phyloP scores from a whole-genome alignment of 371 early-diverging fungal genomes.

The Phascolomyces articulosus region DNA sequence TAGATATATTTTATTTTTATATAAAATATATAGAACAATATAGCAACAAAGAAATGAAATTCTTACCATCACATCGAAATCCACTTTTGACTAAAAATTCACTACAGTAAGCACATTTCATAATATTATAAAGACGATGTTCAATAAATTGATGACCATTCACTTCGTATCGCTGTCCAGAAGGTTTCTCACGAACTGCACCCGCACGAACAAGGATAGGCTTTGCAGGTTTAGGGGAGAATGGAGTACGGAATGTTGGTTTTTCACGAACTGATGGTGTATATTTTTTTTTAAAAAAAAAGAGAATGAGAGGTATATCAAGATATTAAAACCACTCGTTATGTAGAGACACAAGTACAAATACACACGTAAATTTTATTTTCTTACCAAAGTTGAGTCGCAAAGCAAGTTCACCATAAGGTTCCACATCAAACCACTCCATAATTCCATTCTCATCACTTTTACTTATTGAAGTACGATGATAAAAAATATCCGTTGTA shows the following conservation, averaged over 20 bases:
- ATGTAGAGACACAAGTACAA: too few relatives aligned
- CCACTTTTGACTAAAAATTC: constrained; percentile 90
- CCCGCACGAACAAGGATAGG: constrained; percentile 79
- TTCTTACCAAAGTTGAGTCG: constrained; percentile 76
- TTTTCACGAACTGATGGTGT: constrained; percentile 30
- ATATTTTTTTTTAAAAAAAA: too few relatives aligned
- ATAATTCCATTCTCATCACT: constrained; percentile 60
- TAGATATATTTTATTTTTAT: not conserved
- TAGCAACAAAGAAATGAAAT: not conserved
- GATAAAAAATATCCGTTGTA: not conserved
- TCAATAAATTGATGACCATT: constrained; percentile 90
- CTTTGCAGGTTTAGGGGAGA: constrained; percentile 50
- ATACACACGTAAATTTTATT: not conserved
- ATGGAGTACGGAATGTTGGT: too few relatives aligned
- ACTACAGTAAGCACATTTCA: constrained; percentile 92
- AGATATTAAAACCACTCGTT: too few relatives aligned
- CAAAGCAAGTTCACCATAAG: constrained; percentile 83
- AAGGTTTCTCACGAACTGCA: constrained; percentile 85
- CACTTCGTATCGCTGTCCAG: constrained; percentile 68
- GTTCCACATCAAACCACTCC: constrained; percentile 91
- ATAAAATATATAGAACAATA: not conserved
- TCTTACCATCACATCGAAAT: constrained; percentile 85
- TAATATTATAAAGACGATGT: constrained; percentile 85
- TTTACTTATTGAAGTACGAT: not conserved
- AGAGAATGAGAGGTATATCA: not conserved